Evolutionary conservation across 2,329 filamentous ascomycete genomes (phyloP), one percentile per base, ranked within the genome.

Genomic region (Aureobasidium melanogenum): DNA sequence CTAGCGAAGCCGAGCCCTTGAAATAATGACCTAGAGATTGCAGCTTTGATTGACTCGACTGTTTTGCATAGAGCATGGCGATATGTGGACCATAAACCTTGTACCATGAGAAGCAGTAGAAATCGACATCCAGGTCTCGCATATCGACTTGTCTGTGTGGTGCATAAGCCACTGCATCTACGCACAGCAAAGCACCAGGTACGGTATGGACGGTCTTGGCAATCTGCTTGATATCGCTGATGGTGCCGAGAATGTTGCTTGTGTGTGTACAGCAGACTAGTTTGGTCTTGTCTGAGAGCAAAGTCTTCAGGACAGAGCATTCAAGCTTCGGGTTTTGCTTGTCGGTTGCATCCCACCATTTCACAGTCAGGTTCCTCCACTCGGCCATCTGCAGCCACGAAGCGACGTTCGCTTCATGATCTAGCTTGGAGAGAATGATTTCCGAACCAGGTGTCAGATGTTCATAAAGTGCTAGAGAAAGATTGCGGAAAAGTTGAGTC

Each of bases 51-150:
- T 87, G 84, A 0, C 83, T 84, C 0, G 72, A 68, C 5, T 76
- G 76, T 26, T 83, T 83, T 5, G 82, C 87, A 69, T 90, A 93
- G 1, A 93, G 75, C 64, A 87, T 82, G 0, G 88, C 80, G 1
- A 91, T 79, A 66, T 92, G 89, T 0, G 89, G 88, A 0, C 88
- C 89, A 69, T 88, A 92, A 1, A 91, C 77, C 71, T 93, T 93
- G 74, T 92, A 92, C 88, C 88, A 92, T 0, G 81, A 86, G 69
- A 92, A 90, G n/a, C 80, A 69, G 71, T 92, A 93, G 66, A 91
- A 86, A 69, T 93, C 89, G 0, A 88, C 86, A 0, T 81, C 88
- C 0, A 90, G 77, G 0, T 75, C 83, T 64, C 82, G 79, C 5
- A 92, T 86, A 69, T 93, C 86, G 12, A 93, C 74, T 8, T 77